phyloP scores from a whole-genome alignment of 345 rosid genomes.

The Kandelia obovata region DNA sequence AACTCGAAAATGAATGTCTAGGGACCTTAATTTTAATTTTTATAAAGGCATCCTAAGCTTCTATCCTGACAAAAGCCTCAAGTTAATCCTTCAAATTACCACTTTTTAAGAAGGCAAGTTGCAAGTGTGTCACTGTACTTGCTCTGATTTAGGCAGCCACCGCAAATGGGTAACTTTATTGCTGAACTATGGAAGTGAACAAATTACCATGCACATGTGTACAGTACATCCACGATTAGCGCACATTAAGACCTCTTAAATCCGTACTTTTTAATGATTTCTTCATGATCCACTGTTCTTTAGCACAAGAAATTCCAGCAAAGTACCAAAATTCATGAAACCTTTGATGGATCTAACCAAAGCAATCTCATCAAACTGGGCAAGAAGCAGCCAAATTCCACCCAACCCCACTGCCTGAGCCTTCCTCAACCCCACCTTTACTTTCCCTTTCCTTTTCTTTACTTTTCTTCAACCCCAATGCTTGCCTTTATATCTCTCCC shows the following conservation, averaged over 20 bases:
- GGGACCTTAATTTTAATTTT: too few relatives aligned
- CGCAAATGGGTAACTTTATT: too few relatives aligned
- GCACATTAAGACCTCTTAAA: neutral
- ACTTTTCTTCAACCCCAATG: constrained; percentile 4
- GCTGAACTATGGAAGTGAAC: too few relatives aligned
- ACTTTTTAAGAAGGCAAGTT: neutral
- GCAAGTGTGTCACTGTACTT: too few relatives aligned
- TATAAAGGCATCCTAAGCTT: too few relatives aligned
- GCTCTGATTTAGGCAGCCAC: too few relatives aligned
- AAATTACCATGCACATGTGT: neutral
- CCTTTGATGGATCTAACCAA: neutral
- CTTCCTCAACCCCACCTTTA: neutral
- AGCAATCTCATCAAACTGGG: neutral
- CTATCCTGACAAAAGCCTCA: neutral
- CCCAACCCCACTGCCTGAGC: constrained; percentile 10
- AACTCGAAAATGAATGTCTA: too few relatives aligned
- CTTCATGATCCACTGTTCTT: constrained; percentile 4
- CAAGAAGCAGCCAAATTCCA: constrained; percentile 10
- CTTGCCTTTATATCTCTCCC: constrained; percentile 1
- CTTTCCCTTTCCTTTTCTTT: neutral
- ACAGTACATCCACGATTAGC: neutral
- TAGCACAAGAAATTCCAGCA: neutral
- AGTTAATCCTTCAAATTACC: neutral
- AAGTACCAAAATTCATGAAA: neutral
- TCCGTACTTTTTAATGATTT: constrained; percentile 6